Conservation (phyloP, 2,329 filamentous ascomycete genomes). For the Sordariomycetes sp. region DNA sequence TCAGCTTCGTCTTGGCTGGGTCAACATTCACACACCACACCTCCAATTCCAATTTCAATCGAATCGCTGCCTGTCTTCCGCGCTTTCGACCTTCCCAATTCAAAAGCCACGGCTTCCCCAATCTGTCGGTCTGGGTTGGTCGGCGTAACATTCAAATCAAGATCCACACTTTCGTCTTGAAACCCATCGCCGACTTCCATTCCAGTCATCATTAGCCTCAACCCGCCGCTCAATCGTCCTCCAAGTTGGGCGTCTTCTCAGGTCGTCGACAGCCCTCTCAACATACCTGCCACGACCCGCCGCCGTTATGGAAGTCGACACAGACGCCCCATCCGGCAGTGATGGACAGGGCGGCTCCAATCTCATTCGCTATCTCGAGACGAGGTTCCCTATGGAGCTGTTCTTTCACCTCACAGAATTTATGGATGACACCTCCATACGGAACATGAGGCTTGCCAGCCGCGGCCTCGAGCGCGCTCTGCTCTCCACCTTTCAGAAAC, state of each 20-base stretch:
- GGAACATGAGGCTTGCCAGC: background rate
- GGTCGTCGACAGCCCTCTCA: background rate
- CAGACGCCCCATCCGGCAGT: background rate
- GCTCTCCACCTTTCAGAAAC: background rate
- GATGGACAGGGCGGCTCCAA: background rate
- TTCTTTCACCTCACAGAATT: constrained; percentile 1
- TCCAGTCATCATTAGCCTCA: background rate
- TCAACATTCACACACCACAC: background rate
- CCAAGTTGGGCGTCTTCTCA: background rate
- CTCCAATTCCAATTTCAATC: background rate
- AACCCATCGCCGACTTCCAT: no score
- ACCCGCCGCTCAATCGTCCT: background rate
- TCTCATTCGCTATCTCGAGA: constrained; percentile 1
- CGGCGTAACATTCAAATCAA: no score
- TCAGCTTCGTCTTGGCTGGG: no score
- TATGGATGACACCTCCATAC: background rate
- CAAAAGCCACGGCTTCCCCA: background rate
- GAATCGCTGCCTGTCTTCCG: background rate
- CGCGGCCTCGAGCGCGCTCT: constrained; percentile 1
- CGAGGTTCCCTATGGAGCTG: constrained; percentile 4
- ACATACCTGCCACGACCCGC: background rate
- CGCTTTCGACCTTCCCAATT: background rate
- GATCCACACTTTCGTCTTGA: no score
- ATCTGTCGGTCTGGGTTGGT: no score
- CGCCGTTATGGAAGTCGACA: background rate